Percentiles rank a stretch among this genome's conserved stretches.
Conservation (phyloP, 108 stramenopile species). For the Epipyxis sp. region DNA sequence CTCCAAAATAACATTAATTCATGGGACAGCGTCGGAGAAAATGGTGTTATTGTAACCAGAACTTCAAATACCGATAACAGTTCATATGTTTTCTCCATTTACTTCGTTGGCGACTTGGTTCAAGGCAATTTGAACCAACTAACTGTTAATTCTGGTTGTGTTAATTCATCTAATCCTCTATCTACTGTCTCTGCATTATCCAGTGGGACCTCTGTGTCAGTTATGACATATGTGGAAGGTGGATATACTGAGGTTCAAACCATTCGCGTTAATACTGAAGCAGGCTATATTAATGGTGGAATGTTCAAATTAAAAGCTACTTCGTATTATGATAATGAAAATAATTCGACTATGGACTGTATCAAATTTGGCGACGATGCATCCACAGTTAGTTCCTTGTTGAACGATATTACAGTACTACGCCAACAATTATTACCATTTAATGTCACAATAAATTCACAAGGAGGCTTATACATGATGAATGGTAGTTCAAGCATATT, state of each 20-base stretch:
- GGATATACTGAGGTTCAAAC: conserved; percentile 64
- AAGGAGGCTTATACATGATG: not conserved
- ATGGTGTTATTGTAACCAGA: conserved; percentile 25
- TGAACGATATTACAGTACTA: not conserved
- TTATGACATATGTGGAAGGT: conserved; percentile 61
- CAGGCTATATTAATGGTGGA: conserved; percentile 50
- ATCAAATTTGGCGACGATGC: conserved; percentile 29
- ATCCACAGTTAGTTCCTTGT: not conserved
- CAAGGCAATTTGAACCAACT: conserved; percentile 62
- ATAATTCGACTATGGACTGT: conserved; percentile 31
- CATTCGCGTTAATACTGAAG: conserved; percentile 60
- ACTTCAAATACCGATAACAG: conserved; percentile 54
- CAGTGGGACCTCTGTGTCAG: not conserved
- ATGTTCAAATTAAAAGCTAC: conserved; percentile 42
- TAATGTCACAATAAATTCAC: not conserved
- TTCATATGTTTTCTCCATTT: conserved; percentile 67
- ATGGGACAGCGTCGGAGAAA: not conserved
- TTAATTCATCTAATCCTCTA: not conserved
- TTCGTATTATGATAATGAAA: not conserved
- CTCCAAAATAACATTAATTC: not conserved
- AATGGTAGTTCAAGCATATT: not conserved
- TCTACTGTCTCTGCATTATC: not conserved
- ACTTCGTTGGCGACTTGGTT: conserved; percentile 60
- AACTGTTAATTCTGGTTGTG: conserved; percentile 27
- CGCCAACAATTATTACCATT: not conserved